Evolutionary conservation across 495 filamentous ascomycete species (phyloP).

Genomic region (Neurospora pannonica): DNA sequence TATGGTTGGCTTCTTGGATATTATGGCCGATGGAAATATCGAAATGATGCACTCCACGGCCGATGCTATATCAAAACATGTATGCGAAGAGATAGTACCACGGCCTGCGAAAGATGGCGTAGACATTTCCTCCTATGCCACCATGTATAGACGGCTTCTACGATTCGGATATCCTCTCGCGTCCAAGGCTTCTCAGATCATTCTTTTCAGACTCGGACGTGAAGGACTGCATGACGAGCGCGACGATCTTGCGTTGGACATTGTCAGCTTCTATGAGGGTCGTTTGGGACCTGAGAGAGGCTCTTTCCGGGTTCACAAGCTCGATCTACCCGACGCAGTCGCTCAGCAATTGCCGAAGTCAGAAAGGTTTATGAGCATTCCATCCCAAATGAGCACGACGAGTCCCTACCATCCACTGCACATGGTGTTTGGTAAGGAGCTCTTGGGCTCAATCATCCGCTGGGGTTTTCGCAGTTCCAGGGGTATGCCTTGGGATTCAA

Average conservation of each 20-base stretch:
- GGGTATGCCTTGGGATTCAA: not conserved
- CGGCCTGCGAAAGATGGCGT: not conserved
- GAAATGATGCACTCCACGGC: not conserved
- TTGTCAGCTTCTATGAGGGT: conserved; percentile 15
- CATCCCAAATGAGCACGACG: not conserved
- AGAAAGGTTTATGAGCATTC: not conserved
- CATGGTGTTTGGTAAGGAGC: conserved; percentile 19
- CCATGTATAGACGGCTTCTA: conserved; percentile 4
- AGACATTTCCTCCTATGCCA: conserved; percentile 5
- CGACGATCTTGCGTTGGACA: conserved; percentile 15
- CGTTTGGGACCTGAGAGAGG: conserved; percentile 2
- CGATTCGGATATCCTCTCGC: conserved; percentile 6
- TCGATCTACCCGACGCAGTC: conserved; percentile 22
- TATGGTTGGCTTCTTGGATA: conserved; percentile 18
- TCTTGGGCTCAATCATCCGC: conserved; percentile 19
- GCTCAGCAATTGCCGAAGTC: conserved; percentile 1
- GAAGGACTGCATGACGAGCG: conserved; percentile 20
- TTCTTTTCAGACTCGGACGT: conserved; percentile 24
- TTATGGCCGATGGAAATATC: conserved; percentile 17
- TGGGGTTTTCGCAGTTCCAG: conserved; percentile 14
- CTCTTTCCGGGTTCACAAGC: conserved; percentile 18
- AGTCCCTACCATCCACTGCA: conserved; percentile 20
- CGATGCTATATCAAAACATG: conserved; percentile 8
- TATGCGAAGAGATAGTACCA: conserved; percentile 1
- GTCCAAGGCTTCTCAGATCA: conserved; percentile 11